These are phyloP conservation scores for Xylariomycetidae sp. DNA, from an alignment of 2,329 filamentous ascomycete species.

Conservation along the genomic window DNA sequence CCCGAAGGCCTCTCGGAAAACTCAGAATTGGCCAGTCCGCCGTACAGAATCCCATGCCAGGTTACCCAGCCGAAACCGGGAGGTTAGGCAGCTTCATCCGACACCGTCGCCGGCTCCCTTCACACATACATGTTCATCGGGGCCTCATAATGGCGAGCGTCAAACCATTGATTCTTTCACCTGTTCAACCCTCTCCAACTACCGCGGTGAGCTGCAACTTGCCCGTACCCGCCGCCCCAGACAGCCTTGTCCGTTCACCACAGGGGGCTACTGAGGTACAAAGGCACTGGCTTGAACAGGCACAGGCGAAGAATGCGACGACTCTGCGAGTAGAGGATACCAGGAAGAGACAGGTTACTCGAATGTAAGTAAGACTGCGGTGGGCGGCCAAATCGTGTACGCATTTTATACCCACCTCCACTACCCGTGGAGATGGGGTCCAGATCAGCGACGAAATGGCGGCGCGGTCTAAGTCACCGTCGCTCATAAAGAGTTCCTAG, in stretches of 20 bases:
- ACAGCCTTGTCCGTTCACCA: no score
- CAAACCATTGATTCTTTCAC: no score
- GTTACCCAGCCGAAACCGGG: constrained; percentile 3
- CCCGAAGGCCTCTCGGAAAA: constrained; percentile 15
- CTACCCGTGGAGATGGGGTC: constrained; percentile 8
- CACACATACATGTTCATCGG: no score
- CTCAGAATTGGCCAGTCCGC: constrained; percentile 16
- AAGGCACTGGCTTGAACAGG: no score
- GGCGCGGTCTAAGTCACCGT: constrained; percentile 1
- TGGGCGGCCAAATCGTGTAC: constrained; percentile 14
- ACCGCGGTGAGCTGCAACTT: no score
- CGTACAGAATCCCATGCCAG: constrained; percentile 14
- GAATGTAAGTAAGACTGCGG: no score
- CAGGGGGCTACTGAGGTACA: no score
- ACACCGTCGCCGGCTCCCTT: constrained; percentile 15
- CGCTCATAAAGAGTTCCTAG: constrained; percentile 2
- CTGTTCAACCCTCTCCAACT: no score
- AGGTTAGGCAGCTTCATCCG: constrained; percentile 10
- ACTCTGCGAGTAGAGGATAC: no score
- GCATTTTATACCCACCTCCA: constrained; percentile 15
- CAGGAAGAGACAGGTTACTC: constrained; percentile 1
- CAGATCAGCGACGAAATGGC: constrained; percentile 16
- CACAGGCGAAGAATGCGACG: no score
- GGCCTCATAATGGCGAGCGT: no score
- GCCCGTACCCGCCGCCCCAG: no score